phyloP scores from a whole-genome alignment of 2,329 filamentous ascomycete species.

The Pseudopyricularia javanii region DNA sequence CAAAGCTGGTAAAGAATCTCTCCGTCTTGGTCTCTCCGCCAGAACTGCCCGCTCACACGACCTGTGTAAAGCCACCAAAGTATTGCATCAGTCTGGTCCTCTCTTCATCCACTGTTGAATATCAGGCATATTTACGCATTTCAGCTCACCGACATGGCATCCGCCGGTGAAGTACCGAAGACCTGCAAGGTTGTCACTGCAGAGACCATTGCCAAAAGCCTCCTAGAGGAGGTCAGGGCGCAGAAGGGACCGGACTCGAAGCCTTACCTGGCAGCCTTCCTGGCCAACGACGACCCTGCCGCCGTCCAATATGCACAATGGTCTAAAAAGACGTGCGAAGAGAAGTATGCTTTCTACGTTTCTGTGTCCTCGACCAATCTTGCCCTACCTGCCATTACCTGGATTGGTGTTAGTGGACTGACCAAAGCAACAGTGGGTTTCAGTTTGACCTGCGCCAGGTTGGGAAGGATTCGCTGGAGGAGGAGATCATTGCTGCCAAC shows the following conservation, averaged over 20 bases:
- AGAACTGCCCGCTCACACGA: too few species aligned
- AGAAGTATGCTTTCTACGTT: constrained; percentile 60
- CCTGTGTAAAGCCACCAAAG: too few species aligned
- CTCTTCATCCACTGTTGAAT: too few species aligned
- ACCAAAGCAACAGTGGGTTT: constrained; percentile 55
- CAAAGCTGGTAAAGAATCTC: too few species aligned
- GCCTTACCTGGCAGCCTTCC: constrained; percentile 78
- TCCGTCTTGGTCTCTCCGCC: too few species aligned
- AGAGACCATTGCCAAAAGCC: constrained; percentile 70
- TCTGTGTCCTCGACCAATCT: background rate
- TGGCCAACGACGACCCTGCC: constrained; percentile 84
- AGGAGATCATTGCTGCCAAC: constrained; percentile 78
- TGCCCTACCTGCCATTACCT: background rate
- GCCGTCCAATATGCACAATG: constrained; percentile 91
- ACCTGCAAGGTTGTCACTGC: constrained; percentile 91
- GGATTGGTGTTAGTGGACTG: background rate
- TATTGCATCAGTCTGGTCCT: too few species aligned
- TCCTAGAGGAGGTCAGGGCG: constrained; percentile 67
- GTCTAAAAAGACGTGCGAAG: constrained; percentile 91
- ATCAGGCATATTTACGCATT: too few species aligned
- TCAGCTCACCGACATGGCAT: constrained; percentile 24
- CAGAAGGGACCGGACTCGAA: constrained; percentile 39
- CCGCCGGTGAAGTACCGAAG: constrained; percentile 32
- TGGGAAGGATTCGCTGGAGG: constrained; percentile 79
- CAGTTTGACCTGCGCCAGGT: constrained; percentile 75